Evolutionary conservation across 495 filamentous ascomycete genomes (phyloP).

Genomic region (Trichoderma parareesei): DNA sequence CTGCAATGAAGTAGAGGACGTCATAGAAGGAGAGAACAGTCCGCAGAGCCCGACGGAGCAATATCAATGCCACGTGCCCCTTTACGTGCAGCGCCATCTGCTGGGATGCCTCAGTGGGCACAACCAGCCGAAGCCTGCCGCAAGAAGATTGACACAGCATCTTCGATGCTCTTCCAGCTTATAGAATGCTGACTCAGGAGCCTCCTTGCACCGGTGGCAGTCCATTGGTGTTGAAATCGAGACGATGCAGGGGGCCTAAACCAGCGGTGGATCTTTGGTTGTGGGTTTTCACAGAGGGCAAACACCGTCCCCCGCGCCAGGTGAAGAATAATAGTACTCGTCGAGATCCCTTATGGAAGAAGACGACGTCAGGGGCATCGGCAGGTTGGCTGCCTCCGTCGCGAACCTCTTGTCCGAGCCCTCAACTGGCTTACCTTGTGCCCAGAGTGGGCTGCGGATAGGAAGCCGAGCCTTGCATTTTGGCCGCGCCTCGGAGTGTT

Average conservation of each 20-base stretch:
- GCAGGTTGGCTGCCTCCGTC: slow-evolving; percentile 3
- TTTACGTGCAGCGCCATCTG: not conserved
- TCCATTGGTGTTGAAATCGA: not conserved
- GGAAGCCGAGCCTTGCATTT: not conserved
- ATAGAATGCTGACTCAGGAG: not conserved
- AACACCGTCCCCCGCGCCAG: too few relatives aligned
- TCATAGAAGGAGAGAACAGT: not conserved
- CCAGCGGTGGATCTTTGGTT: too few relatives aligned
- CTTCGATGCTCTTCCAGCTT: not conserved
- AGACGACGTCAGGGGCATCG: too few relatives aligned
- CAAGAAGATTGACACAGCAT: not conserved
- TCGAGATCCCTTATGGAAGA: too few relatives aligned
- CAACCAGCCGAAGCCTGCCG: not conserved
- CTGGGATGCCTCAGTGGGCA: not conserved
- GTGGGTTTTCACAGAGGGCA: too few relatives aligned
- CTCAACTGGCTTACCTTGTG: not conserved
- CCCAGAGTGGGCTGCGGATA: not conserved
- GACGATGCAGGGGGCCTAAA: too few relatives aligned
- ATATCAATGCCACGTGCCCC: not conserved
- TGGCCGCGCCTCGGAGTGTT: not conserved
- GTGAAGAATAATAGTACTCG: too few relatives aligned
- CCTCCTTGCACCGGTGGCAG: too few relatives aligned
- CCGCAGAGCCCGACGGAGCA: not conserved
- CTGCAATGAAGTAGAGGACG: not conserved
- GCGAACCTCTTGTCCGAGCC: not conserved